Evolutionary conservation across 345 rosid species (phyloP), one percentile per base, ranked within the genome.

Genomic region (Excoecaria agallocha): DNA sequence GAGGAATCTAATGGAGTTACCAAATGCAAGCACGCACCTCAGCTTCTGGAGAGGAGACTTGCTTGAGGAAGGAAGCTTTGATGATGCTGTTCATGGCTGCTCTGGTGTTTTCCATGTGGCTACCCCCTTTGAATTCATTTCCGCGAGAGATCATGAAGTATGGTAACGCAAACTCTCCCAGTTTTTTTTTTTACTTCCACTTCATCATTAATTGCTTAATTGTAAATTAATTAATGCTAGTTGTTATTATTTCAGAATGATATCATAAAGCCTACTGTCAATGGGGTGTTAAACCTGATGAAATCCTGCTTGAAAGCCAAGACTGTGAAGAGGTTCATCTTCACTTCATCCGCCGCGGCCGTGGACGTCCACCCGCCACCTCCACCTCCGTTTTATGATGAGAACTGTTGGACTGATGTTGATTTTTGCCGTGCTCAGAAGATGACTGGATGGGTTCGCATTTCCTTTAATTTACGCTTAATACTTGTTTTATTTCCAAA

Each of bases 51-150:
- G 50, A 49, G 86, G 78, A 0, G 83, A 83, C n/a, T 49, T 83
- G 19, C 11, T 25, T 9, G 76, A 58, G 0, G 78, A 81, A 2
- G 86, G 81, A 22, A 83, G 86, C 69, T 83, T 78, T 24, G 66
- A 78, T 19, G 76, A 72, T 11, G 80, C 75, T 4, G 72, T 85
- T 43, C 68, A 77, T 12, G 84, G 83, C 1, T 83, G 88, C 66
- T 15, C 58, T 0, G 82, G 83, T 0, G 86, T 83, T 15, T 79
- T 83, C 61, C 82, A 79, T 20, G 85, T 83, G 1, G 86, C 88
- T 25, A 81, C 70, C 0, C 88, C 86, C 3, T 63, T 79, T 79
- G 82, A 85, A 51, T 72, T 81, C 43, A 75, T 66, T 8, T 66
- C 78, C 67, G 15, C 13, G 3, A 39, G 65, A 17, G 85, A 85